Evolutionary conservation across 148 eudicot species (phyloP).

Genomic region (Persicaria maculosa): DNA sequence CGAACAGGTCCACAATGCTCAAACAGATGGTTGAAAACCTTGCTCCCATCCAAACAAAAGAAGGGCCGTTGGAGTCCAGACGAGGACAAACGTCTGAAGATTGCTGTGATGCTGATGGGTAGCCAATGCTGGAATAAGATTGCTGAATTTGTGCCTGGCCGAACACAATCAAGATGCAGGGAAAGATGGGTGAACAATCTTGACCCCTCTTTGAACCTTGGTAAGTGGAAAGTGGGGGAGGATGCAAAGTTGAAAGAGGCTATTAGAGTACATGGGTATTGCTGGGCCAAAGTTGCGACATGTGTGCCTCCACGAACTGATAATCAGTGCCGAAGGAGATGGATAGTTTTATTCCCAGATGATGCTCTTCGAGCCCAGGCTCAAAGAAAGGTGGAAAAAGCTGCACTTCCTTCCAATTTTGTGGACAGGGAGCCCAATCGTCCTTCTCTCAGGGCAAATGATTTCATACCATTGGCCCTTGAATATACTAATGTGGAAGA

Average conservation of each 20-base stretch:
- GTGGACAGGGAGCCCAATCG: conserved; percentile 85
- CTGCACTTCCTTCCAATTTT: conserved; percentile 64
- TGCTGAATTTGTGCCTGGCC: conserved; percentile 74
- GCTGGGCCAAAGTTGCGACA: conserved; percentile 77
- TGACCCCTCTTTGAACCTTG: conserved; percentile 58
- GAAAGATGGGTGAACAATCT: conserved; percentile 89
- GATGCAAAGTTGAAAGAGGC: conserved; percentile 64
- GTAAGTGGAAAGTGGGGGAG: conserved; percentile 73
- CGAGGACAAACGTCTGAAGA: conserved; percentile 75
- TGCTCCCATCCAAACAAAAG: conserved; percentile 71
- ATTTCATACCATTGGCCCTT: conserved; percentile 37
- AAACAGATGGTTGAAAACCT: conserved; percentile 82
- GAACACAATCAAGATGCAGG: conserved; percentile 85
- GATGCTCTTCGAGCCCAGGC: conserved; percentile 51
- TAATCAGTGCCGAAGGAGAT: conserved; percentile 82
- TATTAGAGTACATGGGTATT: conserved; percentile 46
- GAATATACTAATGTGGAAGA: conserved; percentile 24
- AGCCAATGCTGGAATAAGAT: conserved; percentile 68
- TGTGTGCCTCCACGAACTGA: conserved; percentile 76
- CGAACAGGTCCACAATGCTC: conserved; percentile 91
- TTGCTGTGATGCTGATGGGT: conserved; percentile 64
- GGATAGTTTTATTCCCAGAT: conserved; percentile 57
- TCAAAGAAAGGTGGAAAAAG: conserved; percentile 40
- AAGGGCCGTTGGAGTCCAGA: conserved; percentile 68
- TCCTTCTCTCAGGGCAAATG: conserved; percentile 65